Evolutionary conservation across 352 stramenopile genomes (phyloP).

Genomic region (Phytophthora ramorum): DNA sequence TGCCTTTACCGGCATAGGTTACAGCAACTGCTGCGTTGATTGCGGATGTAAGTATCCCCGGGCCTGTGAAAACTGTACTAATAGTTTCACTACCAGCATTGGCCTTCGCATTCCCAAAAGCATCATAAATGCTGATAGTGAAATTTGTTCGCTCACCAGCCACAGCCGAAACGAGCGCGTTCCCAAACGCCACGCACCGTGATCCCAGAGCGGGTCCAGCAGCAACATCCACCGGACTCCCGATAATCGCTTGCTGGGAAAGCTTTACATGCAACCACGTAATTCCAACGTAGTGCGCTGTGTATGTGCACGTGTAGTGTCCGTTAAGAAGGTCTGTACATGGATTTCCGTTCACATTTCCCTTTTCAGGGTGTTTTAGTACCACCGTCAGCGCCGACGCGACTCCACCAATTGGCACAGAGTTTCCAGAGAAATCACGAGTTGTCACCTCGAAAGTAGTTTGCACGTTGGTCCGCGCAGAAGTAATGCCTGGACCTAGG

Average conservation of each 20-base stretch:
- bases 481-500: slow-evolving; percentile 39
- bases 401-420: slow-evolving; percentile 48
- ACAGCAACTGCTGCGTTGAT: slow-evolving; percentile 35
- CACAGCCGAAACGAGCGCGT: slow-evolving; percentile 58
- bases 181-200: slow-evolving; percentile 46
- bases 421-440: slow-evolving; percentile 64
- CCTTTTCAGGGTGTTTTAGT: slow-evolving; percentile 45
- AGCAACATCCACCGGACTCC: slow-evolving; percentile 58
- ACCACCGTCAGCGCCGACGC: slow-evolving; percentile 41
- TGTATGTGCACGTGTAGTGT: slow-evolving; percentile 71
- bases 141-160: slow-evolving; percentile 58
- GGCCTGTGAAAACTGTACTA: slow-evolving; percentile 42
- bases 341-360: slow-evolving; percentile 40
- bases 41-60: slow-evolving; percentile 26
- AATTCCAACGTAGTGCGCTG: slow-evolving; percentile 49
- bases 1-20: slow-evolving; percentile 42
- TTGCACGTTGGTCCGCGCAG: slow-evolving; percentile 63
- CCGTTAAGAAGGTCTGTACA: slow-evolving; percentile 68
- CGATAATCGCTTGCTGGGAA: slow-evolving; percentile 32
- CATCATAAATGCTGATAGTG: slow-evolving; percentile 59
- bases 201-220: slow-evolving; percentile 60
- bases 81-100: slow-evolving; percentile 64
- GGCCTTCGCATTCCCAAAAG: slow-evolving; percentile 65
- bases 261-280: slow-evolving; percentile 44
- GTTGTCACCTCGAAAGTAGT: slow-evolving; percentile 64